Base-by-base conservation (phyloP, 768 basidiomycete genomes). In the Boletus rufocinnamomeus region DNA sequence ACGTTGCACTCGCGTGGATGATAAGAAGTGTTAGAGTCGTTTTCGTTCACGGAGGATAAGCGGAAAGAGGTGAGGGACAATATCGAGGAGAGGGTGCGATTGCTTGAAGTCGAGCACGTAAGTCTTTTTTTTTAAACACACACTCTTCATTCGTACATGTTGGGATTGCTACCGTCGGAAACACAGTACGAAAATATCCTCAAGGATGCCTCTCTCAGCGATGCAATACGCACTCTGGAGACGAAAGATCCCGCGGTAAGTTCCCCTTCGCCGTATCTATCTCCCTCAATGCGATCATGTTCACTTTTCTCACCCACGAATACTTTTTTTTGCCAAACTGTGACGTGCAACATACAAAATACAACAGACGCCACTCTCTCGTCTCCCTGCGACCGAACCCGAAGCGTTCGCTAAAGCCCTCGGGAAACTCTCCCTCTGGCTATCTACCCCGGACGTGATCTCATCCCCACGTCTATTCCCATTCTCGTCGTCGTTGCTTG, bases 91-190 rank as follows among this genome's bases (percentile, higher is more conserved):
- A 77, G 84, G 56, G 85, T 93, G 1, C 73, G 79, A 44, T 71
- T 74, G 8, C 78, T 99, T 47, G 89, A 87, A 19, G 84, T 87
- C 44, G 88, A 95, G 67, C 96, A 99, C 72, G 95, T 95, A 67
- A 58, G 89, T 79, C 44, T 6, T 10, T 47, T 7, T 10, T 47
- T 7, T 23, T n/a, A n/a, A n/a, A 23, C 13, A 1, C 38, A n/a
- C 23, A n/a, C 25, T 44, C 21, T 21, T 17, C 14, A 3, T 23
- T 32, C 2, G 19, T 30, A 19, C 19, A 30, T 11, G 4, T 34
- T 7, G 11, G 6, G 23, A 32, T 16, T 8, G 13, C 6, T 6
- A 14, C 9, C 3, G 14, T 27, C 7, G 28, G 2, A 44, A n/a
- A 10, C 3, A 21, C 49, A 74, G 65, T 63, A 57, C 10, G 58